Base-by-base conservation (phyloP, 768 basidiomycete genomes). In the Amanita inopinata region DNA sequence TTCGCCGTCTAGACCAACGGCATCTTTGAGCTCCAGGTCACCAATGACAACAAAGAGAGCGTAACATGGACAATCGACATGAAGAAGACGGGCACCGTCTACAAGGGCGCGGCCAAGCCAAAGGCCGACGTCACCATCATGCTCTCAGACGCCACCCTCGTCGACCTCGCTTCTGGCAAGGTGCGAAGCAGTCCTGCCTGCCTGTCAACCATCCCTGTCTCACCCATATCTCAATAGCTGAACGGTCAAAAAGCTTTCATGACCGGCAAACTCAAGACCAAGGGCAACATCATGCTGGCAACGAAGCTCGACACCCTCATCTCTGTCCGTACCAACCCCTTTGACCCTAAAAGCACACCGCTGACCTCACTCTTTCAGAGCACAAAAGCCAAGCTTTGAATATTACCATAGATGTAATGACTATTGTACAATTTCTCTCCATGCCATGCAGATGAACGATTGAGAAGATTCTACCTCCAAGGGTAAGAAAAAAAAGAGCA, bases 201-300 rank as follows among this genome's bases (percentile, higher is more conserved):
- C 5, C 25, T 35, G 30, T 33, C 12, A 27, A 33, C 37, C 17
- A 20, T 33, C 9, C 4, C 5, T 31, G 2, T 10, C 20, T 23
- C 12, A 35, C 22, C 22, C 18, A 25, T 18, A 15, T 24, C 3
- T 17, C 37, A n/a, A n/a, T 20, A 89, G 83, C 66, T 84, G 33
- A 89, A 86, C 53, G 91, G 88, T 14, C 92, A 96, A 63, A 92
- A 91, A 58, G 91, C 91, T 15, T 96, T 92, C 68, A 89, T 97
- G 86, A 87, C 85, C 5, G 92, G 92, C 20, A 86, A 87, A 56
- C 75, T 96, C 38, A 94, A 93, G 75, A 83, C 86, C 11, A 83
- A 75, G 59, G 90, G 89, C 43, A 92, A 91, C 64, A 79, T 92
- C 62, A 91, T 93, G 88, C 74, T 93, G 48, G 89, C 86, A 1